Percentiles rank a stretch among this genome's conserved stretches.
phyloP scores from a whole-genome alignment of 768 basidiomycete genomes.

The Tricholoma sp. region DNA sequence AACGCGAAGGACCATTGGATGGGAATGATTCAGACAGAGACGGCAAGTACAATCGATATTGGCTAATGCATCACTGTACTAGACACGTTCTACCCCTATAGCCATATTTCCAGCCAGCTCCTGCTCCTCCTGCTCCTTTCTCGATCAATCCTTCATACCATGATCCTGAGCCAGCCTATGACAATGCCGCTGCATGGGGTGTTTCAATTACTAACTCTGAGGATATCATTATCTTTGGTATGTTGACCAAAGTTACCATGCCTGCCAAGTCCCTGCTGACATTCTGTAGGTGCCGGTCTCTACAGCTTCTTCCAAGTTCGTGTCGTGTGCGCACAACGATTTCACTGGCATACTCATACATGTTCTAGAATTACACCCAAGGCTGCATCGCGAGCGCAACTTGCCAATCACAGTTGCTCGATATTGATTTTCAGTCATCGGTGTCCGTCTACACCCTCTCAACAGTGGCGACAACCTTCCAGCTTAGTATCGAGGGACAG shows the following conservation, averaged over 20 bases:
- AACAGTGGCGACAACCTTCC: conserved; percentile 50
- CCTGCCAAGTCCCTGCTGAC: not conserved
- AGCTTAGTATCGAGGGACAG: conserved; percentile 43
- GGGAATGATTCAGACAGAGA: conserved; percentile 72
- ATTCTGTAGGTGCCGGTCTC: conserved; percentile 49
- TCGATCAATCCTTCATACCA: conserved; percentile 33
- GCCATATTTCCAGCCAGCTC: conserved; percentile 68
- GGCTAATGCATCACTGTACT: not conserved
- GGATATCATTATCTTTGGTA: conserved; percentile 62
- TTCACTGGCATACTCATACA: not conserved
- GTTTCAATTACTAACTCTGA: conserved; percentile 45
- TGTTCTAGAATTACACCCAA: conserved; percentile 44
- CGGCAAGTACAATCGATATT: conserved; percentile 34
- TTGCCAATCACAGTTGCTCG: conserved; percentile 57
- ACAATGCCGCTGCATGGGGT: conserved; percentile 48
- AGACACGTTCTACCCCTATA: conserved; percentile 19
- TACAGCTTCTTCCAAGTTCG: conserved; percentile 66
- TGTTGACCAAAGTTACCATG: not conserved
- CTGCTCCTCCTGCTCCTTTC: conserved; percentile 55
- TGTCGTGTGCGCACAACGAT: not conserved
- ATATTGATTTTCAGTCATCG: conserved; percentile 44
- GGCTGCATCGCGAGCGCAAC: conserved; percentile 37
- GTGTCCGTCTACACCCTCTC: conserved; percentile 54
- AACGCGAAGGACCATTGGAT: conserved; percentile 63
- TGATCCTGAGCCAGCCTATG: conserved; percentile 46